phyloP scores from a whole-genome alignment of 768 basidiomycete species.

The Boletellus emodensis region DNA sequence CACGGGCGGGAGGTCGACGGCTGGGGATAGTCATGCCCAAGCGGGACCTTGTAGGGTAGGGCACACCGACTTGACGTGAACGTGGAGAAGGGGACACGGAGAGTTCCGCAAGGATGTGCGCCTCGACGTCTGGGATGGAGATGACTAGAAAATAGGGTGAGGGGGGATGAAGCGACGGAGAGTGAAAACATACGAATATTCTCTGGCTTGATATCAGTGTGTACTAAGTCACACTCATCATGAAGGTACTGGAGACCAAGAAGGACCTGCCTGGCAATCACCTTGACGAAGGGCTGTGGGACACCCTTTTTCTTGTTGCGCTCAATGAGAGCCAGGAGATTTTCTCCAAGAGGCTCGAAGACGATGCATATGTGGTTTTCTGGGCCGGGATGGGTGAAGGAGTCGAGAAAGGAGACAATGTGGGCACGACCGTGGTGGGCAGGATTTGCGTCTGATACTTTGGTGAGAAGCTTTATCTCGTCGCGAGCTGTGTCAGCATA shows the following conservation, averaged over 20 bases:
- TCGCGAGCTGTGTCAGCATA: conserved; percentile 97
- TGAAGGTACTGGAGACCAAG: conserved; percentile 90
- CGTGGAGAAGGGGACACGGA: conserved; percentile 66
- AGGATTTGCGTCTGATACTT: conserved; percentile 68
- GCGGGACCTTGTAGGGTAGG: conserved; percentile 60
- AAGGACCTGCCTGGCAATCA: conserved; percentile 82
- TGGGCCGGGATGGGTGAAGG: conserved; percentile 73
- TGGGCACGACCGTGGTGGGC: conserved; percentile 74
- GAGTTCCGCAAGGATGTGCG: conserved; percentile 67
- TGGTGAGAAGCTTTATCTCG: conserved; percentile 88
- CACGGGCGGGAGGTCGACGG: conserved; percentile 41
- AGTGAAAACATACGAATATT: conserved; percentile 74
- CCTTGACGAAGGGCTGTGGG: conserved; percentile 74
- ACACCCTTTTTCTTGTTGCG: conserved; percentile 82
- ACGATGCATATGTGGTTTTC: conserved; percentile 89
- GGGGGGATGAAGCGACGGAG: conserved; percentile 12
- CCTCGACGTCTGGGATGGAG: conserved; percentile 75
- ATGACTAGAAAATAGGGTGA: conserved; percentile 50
- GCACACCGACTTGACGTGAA: conserved; percentile 78
- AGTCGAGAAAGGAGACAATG: conserved; percentile 87
- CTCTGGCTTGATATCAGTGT: conserved; percentile 94
- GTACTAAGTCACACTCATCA: conserved; percentile 87
- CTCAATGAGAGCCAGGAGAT: conserved; percentile 68
- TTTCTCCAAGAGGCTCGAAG: conserved; percentile 82
- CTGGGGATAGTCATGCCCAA: conserved; percentile 60